phyloP scores from a whole-genome alignment of 805 yeast genomes.

The Yamadazyma olivae region DNA sequence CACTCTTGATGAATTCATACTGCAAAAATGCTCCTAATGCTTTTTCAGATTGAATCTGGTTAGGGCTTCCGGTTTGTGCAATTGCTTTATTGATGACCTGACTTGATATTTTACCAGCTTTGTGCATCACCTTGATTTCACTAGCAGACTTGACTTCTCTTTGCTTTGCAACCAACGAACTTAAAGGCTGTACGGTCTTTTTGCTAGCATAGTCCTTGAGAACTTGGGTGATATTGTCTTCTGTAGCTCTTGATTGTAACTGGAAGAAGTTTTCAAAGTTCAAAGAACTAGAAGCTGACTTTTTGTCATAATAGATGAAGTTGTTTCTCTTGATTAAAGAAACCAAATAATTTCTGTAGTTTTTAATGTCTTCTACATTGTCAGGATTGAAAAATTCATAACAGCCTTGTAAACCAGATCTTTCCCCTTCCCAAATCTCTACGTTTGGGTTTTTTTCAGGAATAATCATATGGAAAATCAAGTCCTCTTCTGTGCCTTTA shows the following conservation, averaged over 20 bases:
- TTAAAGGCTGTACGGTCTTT: slow-evolving; percentile 42
- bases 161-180: slow-evolving; percentile 41
- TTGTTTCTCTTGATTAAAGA: slow-evolving; percentile 48
- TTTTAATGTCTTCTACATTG: slow-evolving; percentile 51
- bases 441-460: slow-evolving; percentile 74
- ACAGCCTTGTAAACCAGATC: slow-evolving; percentile 85
- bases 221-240: slow-evolving; percentile 8
- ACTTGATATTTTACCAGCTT: slow-evolving; percentile 79
- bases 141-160: slow-evolving; percentile 72
- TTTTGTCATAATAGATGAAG: slow-evolving; percentile 52
- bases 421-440: slow-evolving; percentile 94
- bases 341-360: slow-evolving; percentile 41
- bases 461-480: slow-evolving; percentile 73
- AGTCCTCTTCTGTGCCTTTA: slow-evolving; percentile 44
- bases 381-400: slow-evolving; percentile 86
- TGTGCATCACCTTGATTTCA: slow-evolving; percentile 76
- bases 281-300: not conserved
- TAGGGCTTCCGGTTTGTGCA: slow-evolving; percentile 45
- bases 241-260: not conserved
- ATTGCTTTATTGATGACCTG: slow-evolving; percentile 82
- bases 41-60: slow-evolving; percentile 64
- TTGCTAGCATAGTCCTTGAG: slow-evolving; percentile 13
- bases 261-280: slow-evolving; percentile 4
- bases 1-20: slow-evolving; percentile 77
- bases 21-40: slow-evolving; percentile 79